phyloP scores from a whole-genome alignment of 176 grass and related monocot species.

The Carex kokanica region DNA sequence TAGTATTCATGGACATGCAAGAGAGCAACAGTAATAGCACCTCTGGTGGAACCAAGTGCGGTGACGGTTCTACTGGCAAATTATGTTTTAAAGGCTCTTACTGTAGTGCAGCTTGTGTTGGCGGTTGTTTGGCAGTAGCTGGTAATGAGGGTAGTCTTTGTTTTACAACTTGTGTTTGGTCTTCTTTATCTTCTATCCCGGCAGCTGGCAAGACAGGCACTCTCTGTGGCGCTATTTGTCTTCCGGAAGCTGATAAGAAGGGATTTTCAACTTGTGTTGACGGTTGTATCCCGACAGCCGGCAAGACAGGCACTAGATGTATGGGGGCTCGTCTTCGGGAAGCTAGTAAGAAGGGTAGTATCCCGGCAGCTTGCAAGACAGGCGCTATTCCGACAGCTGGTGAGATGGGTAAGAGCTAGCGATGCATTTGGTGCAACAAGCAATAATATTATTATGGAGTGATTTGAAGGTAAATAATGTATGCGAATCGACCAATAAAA shows the following conservation, averaged over 20 bases:
- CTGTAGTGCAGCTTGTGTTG: too few relatives aligned
- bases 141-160: too few relatives aligned
- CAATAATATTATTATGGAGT: background rate
- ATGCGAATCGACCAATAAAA: too few relatives aligned
- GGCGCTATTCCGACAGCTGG: too few relatives aligned
- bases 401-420: background rate
- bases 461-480: background rate
- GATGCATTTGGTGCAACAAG: background rate
- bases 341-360: background rate
- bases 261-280: background rate
- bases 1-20: constrained; percentile 25
- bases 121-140: too few relatives aligned
- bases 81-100: too few relatives aligned
- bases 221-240: too few relatives aligned
- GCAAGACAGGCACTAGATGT: background rate
- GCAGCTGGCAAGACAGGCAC: too few relatives aligned
- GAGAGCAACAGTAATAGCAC: background rate
- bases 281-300: background rate
- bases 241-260: too few relatives aligned
- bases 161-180: too few relatives aligned
- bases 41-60: background rate
- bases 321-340: too few relatives aligned
- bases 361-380: background rate
- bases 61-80: background rate
- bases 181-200: too few relatives aligned